These are phyloP conservation scores for Tritrichomonas musculus DNA, from an alignment of 208 protist genomes.

Conservation along the genomic window DNA sequence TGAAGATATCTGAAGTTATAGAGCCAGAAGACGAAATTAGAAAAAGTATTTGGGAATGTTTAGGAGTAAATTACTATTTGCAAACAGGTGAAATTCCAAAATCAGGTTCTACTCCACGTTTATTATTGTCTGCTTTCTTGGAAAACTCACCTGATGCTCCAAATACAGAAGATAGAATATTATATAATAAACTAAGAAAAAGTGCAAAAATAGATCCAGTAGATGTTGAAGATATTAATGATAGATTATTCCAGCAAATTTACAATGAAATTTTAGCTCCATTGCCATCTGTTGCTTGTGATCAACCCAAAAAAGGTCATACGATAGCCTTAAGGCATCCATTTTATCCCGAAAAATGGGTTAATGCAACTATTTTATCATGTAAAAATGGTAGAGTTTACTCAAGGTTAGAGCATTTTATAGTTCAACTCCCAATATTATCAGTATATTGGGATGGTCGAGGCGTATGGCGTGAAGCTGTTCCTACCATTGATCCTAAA, in stretches of 20 bases:
- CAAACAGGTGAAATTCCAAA: not conserved
- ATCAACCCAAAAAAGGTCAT: not conserved
- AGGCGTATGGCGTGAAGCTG: not conserved
- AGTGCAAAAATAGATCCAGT: not conserved
- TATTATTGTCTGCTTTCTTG: not conserved
- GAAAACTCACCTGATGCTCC: not conserved
- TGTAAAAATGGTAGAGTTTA: not conserved
- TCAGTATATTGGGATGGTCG: not conserved
- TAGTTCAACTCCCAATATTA: not conserved
- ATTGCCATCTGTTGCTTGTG: not conserved
- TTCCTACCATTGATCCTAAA: not conserved
- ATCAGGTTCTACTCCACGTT: not conserved
- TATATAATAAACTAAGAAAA: conserved; percentile 4
- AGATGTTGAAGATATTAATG: not conserved
- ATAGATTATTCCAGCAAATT: not conserved
- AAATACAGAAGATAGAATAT: not conserved
- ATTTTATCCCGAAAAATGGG: not conserved
- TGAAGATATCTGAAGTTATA: not conserved
- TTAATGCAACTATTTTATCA: not conserved
- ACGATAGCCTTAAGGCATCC: not conserved
- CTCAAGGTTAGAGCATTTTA: not conserved
- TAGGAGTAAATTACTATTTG: not conserved
- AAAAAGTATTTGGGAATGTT: not conserved
- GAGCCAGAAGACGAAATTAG: too few relatives aligned
- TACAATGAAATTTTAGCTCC: not conserved